Conservation (phyloP, 163 green algal genomes). For the Volvox carteri region DNA sequence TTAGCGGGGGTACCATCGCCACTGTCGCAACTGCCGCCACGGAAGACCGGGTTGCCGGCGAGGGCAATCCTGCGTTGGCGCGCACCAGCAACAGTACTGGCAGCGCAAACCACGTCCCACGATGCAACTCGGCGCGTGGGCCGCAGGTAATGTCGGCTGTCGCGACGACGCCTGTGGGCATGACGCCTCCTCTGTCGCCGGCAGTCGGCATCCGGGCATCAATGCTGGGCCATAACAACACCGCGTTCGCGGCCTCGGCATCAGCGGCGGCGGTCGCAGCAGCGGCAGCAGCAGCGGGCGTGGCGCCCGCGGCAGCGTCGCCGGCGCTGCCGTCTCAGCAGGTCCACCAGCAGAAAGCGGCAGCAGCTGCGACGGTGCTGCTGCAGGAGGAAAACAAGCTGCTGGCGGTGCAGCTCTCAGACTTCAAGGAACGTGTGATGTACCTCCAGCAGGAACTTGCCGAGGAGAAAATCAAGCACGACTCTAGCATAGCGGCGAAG, state of each 20-base stretch:
- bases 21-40: neutral
- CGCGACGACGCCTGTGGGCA: neutral
- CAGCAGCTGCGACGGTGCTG: constrained; percentile 14
- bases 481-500: constrained; percentile 17
- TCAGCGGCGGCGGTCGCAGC: neutral
- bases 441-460: constrained; percentile 54
- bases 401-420: constrained; percentile 34
- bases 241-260: neutral
- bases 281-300: neutral
- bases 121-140: constrained; percentile 4
- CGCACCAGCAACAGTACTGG: constrained; percentile 29
- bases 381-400: constrained; percentile 25
- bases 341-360: constrained; percentile 36
- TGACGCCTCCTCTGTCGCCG: constrained; percentile 37
- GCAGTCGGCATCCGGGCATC: neutral
- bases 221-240: neutral
- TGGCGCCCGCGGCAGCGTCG: neutral
- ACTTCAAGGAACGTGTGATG: constrained; percentile 56
- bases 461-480: constrained; percentile 45
- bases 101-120: neutral
- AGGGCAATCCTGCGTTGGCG: constrained; percentile 5
- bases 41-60: neutral
- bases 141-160: neutral
- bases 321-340: constrained; percentile 18
- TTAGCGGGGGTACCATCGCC: neutral